A percentile compares a stretch with the other conserved stretches of the same genome.
These are phyloP conservation scores for Asterophora lycoperdoides DNA, from an alignment of 768 basidiomycete species.

Conservation along the genomic window DNA sequence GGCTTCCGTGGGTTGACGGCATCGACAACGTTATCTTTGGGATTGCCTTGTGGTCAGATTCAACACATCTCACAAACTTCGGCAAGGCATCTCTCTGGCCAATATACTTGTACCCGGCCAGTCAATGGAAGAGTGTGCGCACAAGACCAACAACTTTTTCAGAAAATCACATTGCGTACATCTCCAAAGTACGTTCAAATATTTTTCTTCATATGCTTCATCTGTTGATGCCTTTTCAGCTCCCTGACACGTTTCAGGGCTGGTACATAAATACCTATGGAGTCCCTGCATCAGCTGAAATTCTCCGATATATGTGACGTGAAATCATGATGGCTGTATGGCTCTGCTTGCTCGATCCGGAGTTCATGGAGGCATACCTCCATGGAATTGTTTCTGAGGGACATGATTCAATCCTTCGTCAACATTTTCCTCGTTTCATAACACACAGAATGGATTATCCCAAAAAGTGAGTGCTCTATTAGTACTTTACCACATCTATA, in stretches of 20 bases:
- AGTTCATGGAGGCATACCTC: constrained; percentile 23
- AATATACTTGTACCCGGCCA: constrained; percentile 20
- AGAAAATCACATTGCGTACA: constrained; percentile 14
- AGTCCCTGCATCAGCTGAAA: too few relatives aligned
- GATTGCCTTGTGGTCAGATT: constrained; percentile 19
- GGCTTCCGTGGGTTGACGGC: too few relatives aligned
- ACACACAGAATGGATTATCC: too few relatives aligned
- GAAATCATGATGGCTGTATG: constrained; percentile 30
- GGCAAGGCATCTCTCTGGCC: constrained; percentile 26
- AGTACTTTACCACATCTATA: background rate
- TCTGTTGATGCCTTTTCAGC: too few relatives aligned
- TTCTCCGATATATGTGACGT: constrained; percentile 23
- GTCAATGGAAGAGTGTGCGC: constrained; percentile 21
- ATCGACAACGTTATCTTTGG: too few relatives aligned
- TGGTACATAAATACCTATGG: background rate
- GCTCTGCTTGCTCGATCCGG: constrained; percentile 21
- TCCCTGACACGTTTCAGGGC: background rate
- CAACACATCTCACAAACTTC: constrained; percentile 28
- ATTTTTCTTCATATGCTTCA: too few relatives aligned
- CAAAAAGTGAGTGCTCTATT: constrained; percentile 25
- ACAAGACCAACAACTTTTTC: constrained; percentile 8
- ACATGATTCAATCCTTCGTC: constrained; percentile 24
- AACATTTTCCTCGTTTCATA: constrained; percentile 29
- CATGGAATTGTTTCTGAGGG: constrained; percentile 29
- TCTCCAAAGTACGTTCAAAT: background rate